Conservation (phyloP, 106 monocot genomes). For the Dioscorea dumetorum region DNA sequence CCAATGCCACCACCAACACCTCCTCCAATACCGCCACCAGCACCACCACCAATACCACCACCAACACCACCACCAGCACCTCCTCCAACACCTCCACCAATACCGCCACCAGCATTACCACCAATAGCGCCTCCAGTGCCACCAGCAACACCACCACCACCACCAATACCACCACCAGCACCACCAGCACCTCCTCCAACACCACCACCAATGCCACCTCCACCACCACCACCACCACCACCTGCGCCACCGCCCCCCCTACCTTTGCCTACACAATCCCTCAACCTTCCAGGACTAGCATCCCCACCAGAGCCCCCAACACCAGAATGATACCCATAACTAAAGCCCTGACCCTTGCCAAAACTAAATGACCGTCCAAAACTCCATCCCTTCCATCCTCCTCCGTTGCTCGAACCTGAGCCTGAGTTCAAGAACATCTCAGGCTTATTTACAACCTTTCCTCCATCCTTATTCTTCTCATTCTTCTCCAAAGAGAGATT, state of each 20-base stretch:
- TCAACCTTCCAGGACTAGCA: not conserved
- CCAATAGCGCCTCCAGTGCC: not conserved
- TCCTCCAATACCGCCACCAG: constrained; percentile 1
- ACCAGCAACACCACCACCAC: constrained; percentile 1
- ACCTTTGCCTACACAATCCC: no score
- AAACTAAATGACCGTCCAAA: not conserved
- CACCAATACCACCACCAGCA: constrained; percentile 9
- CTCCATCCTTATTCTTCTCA: not conserved
- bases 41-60: constrained; percentile 3
- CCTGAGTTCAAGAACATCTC: not conserved
- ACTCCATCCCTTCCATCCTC: not conserved
- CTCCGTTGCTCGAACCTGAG: not conserved
- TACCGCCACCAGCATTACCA: not conserved
- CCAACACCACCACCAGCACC: constrained; percentile 10
- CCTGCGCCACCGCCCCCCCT: constrained; percentile 1
- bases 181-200: constrained; percentile 5
- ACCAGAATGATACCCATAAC: not conserved
- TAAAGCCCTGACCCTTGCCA: not conserved
- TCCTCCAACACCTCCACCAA: constrained; percentile 1
- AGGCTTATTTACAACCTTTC: not conserved
- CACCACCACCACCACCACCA: constrained; percentile 9
- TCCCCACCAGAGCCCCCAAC: not conserved
- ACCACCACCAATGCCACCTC: not conserved
- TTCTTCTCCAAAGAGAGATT: not conserved
- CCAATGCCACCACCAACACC: constrained; percentile 4